Evolutionary conservation across 495 filamentous ascomycete species (phyloP), one percentile per base, ranked within the genome.

Genomic region (Neurospora cerealis): DNA sequence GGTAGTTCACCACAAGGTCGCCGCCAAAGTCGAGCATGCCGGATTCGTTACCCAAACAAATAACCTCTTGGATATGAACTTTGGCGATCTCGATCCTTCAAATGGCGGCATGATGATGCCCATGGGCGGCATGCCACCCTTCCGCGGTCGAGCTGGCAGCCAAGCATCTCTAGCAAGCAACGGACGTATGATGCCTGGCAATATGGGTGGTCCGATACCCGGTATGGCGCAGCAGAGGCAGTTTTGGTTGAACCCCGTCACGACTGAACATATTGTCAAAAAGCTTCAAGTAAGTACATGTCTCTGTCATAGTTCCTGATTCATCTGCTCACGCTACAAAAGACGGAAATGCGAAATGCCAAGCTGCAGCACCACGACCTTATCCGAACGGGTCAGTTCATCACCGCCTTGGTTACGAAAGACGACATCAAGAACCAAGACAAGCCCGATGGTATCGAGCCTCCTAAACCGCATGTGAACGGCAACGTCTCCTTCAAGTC

Each of bases 1-100:
- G 0, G 92, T 99, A 40, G 94, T 99, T 17, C 96, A 99, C 80
- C 96, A 98, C 82, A 99, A 99, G 78, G 96, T 99, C 36, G 94
- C 94, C 7, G 93, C 95, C 17, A 95, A 96, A 78, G 93, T 99
- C 73, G 96, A 98, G 78, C 93, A 97, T 84, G 94, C 96, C 17
- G 96, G 96, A 21, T 87, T 93, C 71, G 88, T 86, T 11, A 94
- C 80, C 79, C 85, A 78, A 82, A 86, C 79, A 79, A 92, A 88
- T 72, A 94, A 91, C 80, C 86, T 94, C 36, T 81, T 97, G 70
- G 95, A 97, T 78, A 89, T 97, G 79, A 96, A 93, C 77, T 93
- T 97, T 80, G 93, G 92, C 21, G 94, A 97, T 77, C 84, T 97
- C 44, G 92, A 96, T 78, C 91, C 92, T 34, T 88, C 90, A 15